A percentile compares a stretch with the other conserved stretches of the same genome.
phyloP scores from a whole-genome alignment of 2,329 filamentous ascomycete genomes.

The Aspergillus fructus region DNA sequence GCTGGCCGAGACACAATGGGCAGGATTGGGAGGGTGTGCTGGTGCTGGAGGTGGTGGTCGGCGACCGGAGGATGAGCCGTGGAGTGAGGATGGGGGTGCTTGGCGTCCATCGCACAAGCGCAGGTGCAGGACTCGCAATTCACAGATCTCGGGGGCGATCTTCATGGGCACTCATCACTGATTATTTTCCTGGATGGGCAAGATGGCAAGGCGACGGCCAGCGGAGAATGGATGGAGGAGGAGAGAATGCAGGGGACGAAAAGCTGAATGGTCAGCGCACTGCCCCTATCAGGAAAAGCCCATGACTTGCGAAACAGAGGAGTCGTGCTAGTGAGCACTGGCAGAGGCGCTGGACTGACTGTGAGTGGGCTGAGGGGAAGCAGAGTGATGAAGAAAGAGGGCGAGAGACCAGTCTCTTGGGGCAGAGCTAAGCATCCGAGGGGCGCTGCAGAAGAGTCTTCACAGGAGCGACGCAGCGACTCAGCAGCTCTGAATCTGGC shows the following conservation, averaged over 20 bases:
- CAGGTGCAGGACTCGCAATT: constrained; percentile 18
- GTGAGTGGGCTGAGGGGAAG: not conserved
- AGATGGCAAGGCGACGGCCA: constrained; percentile 8
- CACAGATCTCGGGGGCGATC: constrained; percentile 21
- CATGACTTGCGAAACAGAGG: constrained; percentile 12
- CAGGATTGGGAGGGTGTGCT: constrained; percentile 29
- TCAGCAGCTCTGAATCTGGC: not conserved
- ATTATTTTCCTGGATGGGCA: constrained; percentile 19
- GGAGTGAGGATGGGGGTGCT: constrained; percentile 23
- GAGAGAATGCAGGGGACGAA: constrained; percentile 12
- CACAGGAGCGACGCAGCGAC: not conserved
- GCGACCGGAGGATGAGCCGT: constrained; percentile 16
- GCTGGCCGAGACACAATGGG: constrained; percentile 28
- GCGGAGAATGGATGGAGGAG: constrained; percentile 18
- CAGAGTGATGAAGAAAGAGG: constrained; percentile 13
- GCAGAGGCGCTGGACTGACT: not conserved
- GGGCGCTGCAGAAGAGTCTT: no score
- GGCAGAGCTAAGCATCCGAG: not conserved
- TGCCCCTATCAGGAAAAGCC: constrained; percentile 27
- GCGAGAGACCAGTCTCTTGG: not conserved
- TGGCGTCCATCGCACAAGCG: constrained; percentile 33
- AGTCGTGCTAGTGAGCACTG: not conserved
- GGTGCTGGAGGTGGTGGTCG: constrained; percentile 23
- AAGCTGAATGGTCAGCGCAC: constrained; percentile 30
- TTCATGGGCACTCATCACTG: constrained; percentile 16